These are phyloP conservation scores for Trifolium fragiferum DNA, from an alignment of 306 rosid genomes.

Conservation along the genomic window DNA sequence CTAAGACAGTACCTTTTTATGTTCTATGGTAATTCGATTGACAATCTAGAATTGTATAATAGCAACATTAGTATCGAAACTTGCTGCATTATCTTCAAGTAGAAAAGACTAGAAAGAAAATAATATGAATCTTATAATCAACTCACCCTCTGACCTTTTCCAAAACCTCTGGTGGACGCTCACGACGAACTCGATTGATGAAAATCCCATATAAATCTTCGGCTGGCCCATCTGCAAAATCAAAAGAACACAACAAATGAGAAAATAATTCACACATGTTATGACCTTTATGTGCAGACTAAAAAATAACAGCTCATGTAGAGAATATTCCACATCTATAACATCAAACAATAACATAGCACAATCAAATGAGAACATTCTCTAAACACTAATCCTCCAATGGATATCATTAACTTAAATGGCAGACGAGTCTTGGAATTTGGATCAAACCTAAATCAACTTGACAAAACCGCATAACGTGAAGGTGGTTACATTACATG, in stretches of 20 bases:
- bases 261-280: conserved; percentile 20
- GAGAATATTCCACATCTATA: conserved; percentile 7
- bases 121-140: conserved; percentile 32
- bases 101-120: not conserved
- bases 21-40: not conserved
- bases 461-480: not conserved
- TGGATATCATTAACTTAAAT: not conserved
- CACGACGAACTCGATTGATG: conserved; percentile 88
- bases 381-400: not conserved
- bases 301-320: not conserved
- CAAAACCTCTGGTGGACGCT: conserved; percentile 82
- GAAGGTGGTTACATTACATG: not conserved
- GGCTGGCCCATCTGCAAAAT: conserved; percentile 86
- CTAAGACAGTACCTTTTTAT: conserved; percentile 35
- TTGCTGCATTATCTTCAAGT: conserved; percentile 23
- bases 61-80: conserved; percentile 11
- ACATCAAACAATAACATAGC: conserved; percentile 28
- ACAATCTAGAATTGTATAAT: conserved; percentile 8
- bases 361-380: conserved; percentile 12
- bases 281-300: conserved; percentile 5
- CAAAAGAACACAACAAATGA: conserved; percentile 12
- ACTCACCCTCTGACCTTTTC: conserved; percentile 92
- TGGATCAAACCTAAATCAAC: not conserved
- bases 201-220: conserved; percentile 92
- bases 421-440: not conserved